Evolutionary conservation across 768 basidiomycete genomes (phyloP).

Genomic region (Russula sp.): DNA sequence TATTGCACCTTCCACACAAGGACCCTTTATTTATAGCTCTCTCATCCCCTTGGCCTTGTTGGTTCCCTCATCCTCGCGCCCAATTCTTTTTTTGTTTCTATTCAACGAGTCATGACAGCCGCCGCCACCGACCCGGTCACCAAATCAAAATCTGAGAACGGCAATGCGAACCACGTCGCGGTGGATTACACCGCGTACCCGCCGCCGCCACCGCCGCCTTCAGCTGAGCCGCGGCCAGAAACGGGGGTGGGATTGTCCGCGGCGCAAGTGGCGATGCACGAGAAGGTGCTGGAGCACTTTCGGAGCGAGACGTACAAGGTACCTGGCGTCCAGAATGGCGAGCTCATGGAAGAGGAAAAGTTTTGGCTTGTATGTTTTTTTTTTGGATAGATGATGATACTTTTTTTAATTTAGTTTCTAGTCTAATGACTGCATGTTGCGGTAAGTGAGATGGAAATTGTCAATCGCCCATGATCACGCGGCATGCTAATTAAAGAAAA

Average conservation of each 20-base stretch:
- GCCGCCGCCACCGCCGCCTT: constrained; percentile 11
- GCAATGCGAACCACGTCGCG: neutral
- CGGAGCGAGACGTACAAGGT: constrained; percentile 42
- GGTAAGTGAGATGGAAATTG: constrained; percentile 31
- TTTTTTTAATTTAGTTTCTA: too few relatives aligned
- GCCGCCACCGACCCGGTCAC: neutral
- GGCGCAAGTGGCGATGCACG: constrained; percentile 42
- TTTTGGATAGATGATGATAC: too few relatives aligned
- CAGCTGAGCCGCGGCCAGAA: neutral
- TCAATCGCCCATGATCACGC: too few relatives aligned
- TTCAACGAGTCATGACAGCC: neutral
- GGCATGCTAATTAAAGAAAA: too few relatives aligned
- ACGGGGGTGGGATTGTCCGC: constrained; percentile 29
- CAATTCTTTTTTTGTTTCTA: neutral
- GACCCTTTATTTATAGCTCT: too few relatives aligned
- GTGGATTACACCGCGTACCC: constrained; percentile 11
- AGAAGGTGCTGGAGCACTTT: constrained; percentile 56
- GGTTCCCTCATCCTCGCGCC: too few relatives aligned
- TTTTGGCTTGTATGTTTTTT: constrained; percentile 59
- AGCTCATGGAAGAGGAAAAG: constrained; percentile 57
- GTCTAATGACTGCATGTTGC: constrained; percentile 65
- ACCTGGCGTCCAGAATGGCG: constrained; percentile 36
- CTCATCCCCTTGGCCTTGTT: neutral
- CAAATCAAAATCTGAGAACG: constrained; percentile 4
- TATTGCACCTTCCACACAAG: too few relatives aligned